A percentile compares a stretch with the other conserved stretches of the same genome.
Conservation (phyloP, 1,284 basidiomycete genomes). For the Microbotryum violaceum region DNA sequence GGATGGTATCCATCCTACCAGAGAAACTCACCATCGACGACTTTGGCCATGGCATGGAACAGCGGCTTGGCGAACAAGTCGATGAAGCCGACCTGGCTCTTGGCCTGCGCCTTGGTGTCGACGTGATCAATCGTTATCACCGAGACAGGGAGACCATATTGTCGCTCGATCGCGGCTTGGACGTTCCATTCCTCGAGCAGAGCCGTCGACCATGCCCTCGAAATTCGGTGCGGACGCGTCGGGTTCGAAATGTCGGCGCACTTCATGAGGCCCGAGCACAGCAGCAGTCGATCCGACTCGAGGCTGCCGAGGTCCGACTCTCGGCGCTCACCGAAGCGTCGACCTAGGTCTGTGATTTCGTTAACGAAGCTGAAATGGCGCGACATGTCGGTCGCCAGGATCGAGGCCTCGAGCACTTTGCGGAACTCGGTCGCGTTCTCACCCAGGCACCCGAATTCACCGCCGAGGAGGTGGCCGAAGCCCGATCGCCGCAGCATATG, state of each 20-base stretch:
- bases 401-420: constrained; percentile 64
- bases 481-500: constrained; percentile 74
- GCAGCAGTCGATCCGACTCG: constrained; percentile 54
- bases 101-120: constrained; percentile 58
- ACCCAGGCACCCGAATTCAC: constrained; percentile 36
- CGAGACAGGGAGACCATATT: constrained; percentile 67
- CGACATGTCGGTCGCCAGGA: constrained; percentile 88
- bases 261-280: constrained; percentile 88
- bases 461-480: constrained; percentile 48
- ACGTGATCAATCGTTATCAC: constrained; percentile 43
- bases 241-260: constrained; percentile 96
- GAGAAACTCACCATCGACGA: constrained; percentile 59
- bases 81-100: constrained; percentile 84
- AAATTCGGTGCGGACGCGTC: constrained; percentile 79
- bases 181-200: constrained; percentile 80
- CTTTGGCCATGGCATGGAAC: constrained; percentile 62
- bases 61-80: constrained; percentile 71
- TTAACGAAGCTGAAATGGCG: constrained; percentile 78
- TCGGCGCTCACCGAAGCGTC: constrained; percentile 32
- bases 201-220: constrained; percentile 81
- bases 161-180: constrained; percentile 71
- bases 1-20: not conserved
- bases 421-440: constrained; percentile 47
- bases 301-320: constrained; percentile 44
- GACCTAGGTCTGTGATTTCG: constrained; percentile 50